Evolutionary conservation across 2,329 filamentous ascomycete species (phyloP).

Genomic region (Fusarium palustre): DNA sequence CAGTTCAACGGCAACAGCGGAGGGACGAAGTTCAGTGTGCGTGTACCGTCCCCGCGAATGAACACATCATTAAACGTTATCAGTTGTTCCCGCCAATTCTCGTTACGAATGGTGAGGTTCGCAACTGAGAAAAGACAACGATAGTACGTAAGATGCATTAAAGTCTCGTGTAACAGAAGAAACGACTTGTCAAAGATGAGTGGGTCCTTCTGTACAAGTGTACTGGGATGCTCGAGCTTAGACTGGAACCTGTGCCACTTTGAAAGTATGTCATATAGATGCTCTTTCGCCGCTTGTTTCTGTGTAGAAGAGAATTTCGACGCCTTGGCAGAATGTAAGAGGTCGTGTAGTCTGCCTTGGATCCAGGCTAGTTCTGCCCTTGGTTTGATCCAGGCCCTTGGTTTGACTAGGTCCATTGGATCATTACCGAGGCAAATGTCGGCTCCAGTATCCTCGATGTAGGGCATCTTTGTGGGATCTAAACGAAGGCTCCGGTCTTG

Average conservation of each 20-base stretch:
- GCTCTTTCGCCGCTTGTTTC: not conserved
- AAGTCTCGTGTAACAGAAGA: not conserved
- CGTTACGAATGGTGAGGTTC: not conserved
- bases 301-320: not conserved
- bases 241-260: not conserved
- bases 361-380: not conserved
- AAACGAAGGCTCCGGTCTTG: not conserved
- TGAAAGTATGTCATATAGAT: not conserved
- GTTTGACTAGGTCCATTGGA: not conserved
- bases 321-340: not conserved
- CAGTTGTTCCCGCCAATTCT: not conserved
- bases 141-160: not conserved
- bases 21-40: not conserved
- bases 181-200: no score
- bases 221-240: no score
- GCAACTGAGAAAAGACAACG: not conserved
- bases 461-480: not conserved
- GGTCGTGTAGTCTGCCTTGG: not conserved
- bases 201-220: no score
- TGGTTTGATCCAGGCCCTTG: not conserved
- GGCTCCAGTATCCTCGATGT: no score
- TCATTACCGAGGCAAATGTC: no score
- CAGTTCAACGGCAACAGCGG: not conserved
- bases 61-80: not conserved
- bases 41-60: not conserved